A percentile compares a stretch with the other conserved stretches of the same genome.
Conservation (phyloP, 1,139 yeast genomes). For the Kodamaea arcana region DNA sequence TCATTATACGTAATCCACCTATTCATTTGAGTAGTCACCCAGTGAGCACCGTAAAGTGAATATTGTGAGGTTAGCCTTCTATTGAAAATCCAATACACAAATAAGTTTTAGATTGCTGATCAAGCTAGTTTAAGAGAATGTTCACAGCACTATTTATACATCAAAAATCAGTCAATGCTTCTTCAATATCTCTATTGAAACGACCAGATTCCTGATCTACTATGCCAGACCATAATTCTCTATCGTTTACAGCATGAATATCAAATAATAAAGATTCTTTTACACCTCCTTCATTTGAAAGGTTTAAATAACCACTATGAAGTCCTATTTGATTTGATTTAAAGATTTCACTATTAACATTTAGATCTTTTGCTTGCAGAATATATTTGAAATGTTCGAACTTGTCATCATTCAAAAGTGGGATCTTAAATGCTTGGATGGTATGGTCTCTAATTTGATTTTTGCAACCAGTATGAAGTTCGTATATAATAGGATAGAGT, state of each 20-base stretch:
- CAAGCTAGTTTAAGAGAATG: no score
- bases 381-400: constrained; percentile 15
- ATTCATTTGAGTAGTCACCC: no score
- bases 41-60: no score
- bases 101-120: no score
- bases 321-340: constrained; percentile 22
- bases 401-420: constrained; percentile 24
- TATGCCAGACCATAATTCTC: constrained; percentile 19
- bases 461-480: constrained; percentile 23
- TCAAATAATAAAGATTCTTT: constrained; percentile 14
- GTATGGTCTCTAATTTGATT: constrained; percentile 26
- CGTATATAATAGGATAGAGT: constrained; percentile 18
- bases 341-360: constrained; percentile 15
- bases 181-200: constrained; percentile 3
- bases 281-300: constrained; percentile 6
- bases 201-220: constrained; percentile 8
- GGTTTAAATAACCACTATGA: constrained; percentile 18
- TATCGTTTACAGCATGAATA: constrained; percentile 11
- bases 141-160: neutral
- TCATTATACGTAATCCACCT: no score
- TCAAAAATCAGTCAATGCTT: neutral
- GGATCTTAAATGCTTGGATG: constrained; percentile 15
- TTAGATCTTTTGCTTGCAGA: constrained; percentile 2
- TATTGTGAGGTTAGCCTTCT: no score
- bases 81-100: no score